Evolutionary conservation across 2,329 filamentous ascomycete genomes (phyloP).

Genomic region (Orbilia ellipsospora): DNA sequence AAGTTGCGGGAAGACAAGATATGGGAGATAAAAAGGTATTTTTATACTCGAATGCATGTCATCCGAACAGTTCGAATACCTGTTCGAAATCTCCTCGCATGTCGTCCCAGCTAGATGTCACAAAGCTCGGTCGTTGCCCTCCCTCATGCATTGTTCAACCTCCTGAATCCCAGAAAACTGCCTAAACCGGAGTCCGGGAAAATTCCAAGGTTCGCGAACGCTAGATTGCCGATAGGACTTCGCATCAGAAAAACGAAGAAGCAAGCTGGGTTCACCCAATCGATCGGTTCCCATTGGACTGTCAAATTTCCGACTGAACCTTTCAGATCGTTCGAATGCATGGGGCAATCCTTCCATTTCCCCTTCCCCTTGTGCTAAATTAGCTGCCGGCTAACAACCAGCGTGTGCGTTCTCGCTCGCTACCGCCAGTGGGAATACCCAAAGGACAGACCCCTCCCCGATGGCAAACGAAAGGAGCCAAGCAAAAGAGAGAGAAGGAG

Average conservation of each 20-base stretch:
- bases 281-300: slow-evolving; percentile 54
- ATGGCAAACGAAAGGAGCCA: too few relatives aligned
- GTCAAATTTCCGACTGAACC: slow-evolving; percentile 52
- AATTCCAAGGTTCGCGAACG: slow-evolving; percentile 54
- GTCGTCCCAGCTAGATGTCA: slow-evolving; percentile 1
- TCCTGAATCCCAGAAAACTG: slow-evolving; percentile 43
- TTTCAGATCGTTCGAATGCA: slow-evolving; percentile 18
- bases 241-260: slow-evolving; percentile 27
- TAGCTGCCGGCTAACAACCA: slow-evolving; percentile 46
- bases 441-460: too few relatives aligned
- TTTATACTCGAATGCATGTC: slow-evolving; percentile 36
- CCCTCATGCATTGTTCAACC: slow-evolving; percentile 50
- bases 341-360: slow-evolving; percentile 10
- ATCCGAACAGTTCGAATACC: slow-evolving; percentile 19
- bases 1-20: slow-evolving; percentile 6
- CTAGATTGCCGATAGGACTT: slow-evolving; percentile 56
- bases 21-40: not conserved
- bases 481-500: not conserved
- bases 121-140: slow-evolving; percentile 13
- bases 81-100: too few relatives aligned
- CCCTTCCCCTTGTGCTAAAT: slow-evolving; percentile 30
- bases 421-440: slow-evolving; percentile 26
- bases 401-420: slow-evolving; percentile 18
- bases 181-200: slow-evolving; percentile 46
- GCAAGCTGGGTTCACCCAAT: slow-evolving; percentile 51